Percentiles rank a stretch among this genome's conserved stretches.
phyloP scores from a whole-genome alignment of 192 early-diverging fungal species.

The Phycomyces nitens region DNA sequence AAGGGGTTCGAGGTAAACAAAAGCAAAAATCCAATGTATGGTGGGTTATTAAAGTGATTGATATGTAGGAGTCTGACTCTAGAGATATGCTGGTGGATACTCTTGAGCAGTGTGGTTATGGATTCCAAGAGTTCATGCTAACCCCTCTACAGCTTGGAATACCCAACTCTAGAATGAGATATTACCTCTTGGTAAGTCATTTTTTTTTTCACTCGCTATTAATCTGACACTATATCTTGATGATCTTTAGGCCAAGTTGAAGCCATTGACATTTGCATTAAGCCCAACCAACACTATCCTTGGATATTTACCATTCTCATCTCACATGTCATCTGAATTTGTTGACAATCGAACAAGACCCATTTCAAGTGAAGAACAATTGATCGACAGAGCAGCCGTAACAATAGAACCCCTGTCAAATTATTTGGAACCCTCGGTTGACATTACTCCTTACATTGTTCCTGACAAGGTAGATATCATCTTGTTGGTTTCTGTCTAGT shows the following conservation, averaged over 20 bases:
- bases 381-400: constrained; percentile 9
- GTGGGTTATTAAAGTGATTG: constrained; percentile 2
- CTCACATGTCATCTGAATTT: constrained; percentile 30
- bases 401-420: constrained; percentile 21
- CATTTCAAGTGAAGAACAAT: constrained; percentile 22
- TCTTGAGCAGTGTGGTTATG: constrained; percentile 51
- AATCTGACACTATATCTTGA: not conserved
- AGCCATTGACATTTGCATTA: constrained; percentile 40
- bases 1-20: constrained; percentile 67
- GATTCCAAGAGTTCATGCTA: constrained; percentile 70
- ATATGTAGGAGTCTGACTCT: constrained; percentile 49
- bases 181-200: constrained; percentile 60
- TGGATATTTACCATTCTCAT: constrained; percentile 37
- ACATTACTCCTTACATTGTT: constrained; percentile 42
- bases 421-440: constrained; percentile 14
- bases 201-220: no score
- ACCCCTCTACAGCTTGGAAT: constrained; percentile 72
- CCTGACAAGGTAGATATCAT: constrained; percentile 37
- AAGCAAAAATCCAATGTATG: not conserved
- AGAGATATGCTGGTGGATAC: constrained; percentile 48
- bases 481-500: not conserved
- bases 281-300: constrained; percentile 38
- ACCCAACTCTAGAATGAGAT: constrained; percentile 77
- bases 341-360: constrained; percentile 27
- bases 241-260: constrained; percentile 19